A percentile compares a stretch with the other conserved stretches of the same genome.
These are phyloP conservation scores for Eucalyptus coolabah DNA, from an alignment of 345 rosid species.

Conservation along the genomic window DNA sequence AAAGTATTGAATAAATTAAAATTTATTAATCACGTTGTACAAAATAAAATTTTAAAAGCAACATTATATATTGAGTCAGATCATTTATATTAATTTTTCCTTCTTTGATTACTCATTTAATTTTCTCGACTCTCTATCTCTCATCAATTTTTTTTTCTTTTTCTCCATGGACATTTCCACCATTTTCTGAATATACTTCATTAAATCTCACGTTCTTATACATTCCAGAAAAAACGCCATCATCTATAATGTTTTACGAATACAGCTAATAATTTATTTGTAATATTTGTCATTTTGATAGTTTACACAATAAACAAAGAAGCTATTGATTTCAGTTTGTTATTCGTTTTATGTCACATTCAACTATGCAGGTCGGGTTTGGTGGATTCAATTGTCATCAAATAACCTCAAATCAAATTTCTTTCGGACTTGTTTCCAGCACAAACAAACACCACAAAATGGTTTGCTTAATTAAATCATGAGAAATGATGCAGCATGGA, in stretches of 20 bases:
- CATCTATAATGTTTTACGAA: not conserved
- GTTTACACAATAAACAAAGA: not conserved
- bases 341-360: not conserved
- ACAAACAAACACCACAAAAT: not conserved
- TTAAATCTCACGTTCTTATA: not conserved
- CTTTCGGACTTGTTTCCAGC: not conserved
- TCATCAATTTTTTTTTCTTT: no score
- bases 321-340: not conserved
- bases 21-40: rapidly evolving
- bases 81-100: no score
- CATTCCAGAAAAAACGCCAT: not conserved
- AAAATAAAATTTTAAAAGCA: no score
- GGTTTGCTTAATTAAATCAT: not conserved
- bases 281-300: no score
- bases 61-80: rapidly evolving
- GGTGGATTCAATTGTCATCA: not conserved
- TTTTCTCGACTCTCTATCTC: not conserved
- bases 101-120: not conserved
- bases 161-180: not conserved
- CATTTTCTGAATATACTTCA: not conserved
- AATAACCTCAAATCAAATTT: not conserved
- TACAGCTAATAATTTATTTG: not conserved
- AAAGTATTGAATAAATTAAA: no score
- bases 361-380: rapidly evolving
- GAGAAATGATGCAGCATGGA: not conserved